Conservation (phyloP, 306 rosid species). For the Ammopiptanthus mongolicus region DNA sequence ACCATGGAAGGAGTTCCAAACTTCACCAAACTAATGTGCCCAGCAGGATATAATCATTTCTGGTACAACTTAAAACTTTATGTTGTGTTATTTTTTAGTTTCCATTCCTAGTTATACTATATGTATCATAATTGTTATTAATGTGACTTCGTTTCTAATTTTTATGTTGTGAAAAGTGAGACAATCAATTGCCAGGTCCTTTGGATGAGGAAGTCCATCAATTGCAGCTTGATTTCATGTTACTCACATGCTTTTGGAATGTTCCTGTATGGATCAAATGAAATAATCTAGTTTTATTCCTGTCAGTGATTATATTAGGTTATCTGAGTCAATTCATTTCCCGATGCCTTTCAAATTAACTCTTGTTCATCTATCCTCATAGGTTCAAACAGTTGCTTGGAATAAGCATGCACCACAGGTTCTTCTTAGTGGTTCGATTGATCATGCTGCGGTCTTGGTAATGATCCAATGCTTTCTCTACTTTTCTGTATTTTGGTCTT, state of each 20-base stretch:
- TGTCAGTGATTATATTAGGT: background rate
- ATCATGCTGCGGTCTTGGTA: conserved; percentile 80
- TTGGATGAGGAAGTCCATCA: too few relatives aligned
- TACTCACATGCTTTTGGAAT: too few relatives aligned
- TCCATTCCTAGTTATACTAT: too few relatives aligned
- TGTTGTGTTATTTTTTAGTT: background rate
- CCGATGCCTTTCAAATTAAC: conserved; percentile 23
- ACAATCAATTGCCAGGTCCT: too few relatives aligned
- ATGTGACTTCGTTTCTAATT: too few relatives aligned
- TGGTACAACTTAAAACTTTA: conserved; percentile 3
- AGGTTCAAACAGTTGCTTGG: conserved; percentile 98
- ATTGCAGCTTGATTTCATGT: too few relatives aligned
- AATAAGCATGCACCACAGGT: conserved; percentile 66
- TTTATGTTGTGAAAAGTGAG: too few relatives aligned
- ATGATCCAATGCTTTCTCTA: conserved; percentile 16
- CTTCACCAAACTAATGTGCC: conserved; percentile 30
- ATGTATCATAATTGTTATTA: too few relatives aligned
- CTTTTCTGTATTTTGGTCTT: background rate
- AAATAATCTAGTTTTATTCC: background rate
- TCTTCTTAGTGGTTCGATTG: conserved; percentile 93
- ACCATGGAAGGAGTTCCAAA: conserved; percentile 10
- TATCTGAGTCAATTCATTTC: background rate
- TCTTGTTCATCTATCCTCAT: conserved; percentile 26
- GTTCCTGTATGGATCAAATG: too few relatives aligned
- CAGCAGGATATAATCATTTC: conserved; percentile 29